These are phyloP conservation scores for Podospora conica DNA, from an alignment of 495 filamentous ascomycete species.

Conservation along the genomic window DNA sequence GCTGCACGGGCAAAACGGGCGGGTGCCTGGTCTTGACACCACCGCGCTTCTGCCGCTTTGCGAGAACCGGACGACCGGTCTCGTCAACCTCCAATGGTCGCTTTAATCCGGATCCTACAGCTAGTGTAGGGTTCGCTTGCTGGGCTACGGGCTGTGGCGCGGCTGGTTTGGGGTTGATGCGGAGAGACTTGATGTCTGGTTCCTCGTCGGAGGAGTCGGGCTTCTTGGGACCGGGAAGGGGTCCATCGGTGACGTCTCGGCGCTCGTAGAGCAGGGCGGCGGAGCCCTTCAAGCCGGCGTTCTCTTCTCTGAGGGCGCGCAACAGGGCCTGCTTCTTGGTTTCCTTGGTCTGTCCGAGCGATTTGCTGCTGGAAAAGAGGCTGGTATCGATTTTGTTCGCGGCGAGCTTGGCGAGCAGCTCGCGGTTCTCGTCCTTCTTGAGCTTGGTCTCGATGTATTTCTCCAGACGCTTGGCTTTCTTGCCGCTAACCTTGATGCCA, in stretches of 20 bases:
- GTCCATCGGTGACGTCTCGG: slow-evolving; percentile 14
- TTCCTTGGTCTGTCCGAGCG: slow-evolving; percentile 59
- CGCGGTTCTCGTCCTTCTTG: slow-evolving; percentile 86
- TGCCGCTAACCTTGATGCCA: slow-evolving; percentile 70
- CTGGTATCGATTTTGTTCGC: slow-evolving; percentile 74
- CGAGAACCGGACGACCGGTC: slow-evolving; percentile 71
- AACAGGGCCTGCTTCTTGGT: slow-evolving; percentile 61
- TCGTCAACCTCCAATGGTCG: slow-evolving; percentile 73
- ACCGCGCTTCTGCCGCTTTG: slow-evolving; percentile 56
- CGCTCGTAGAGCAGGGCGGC: slow-evolving; percentile 32
- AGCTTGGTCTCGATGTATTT: slow-evolving; percentile 98
- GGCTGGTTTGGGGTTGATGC: slow-evolving; percentile 2
- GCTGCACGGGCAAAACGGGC: slow-evolving; percentile 7
- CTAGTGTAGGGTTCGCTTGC: slow-evolving; percentile 15
- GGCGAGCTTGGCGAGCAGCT: slow-evolving; percentile 75
- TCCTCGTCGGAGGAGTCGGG: slow-evolving; percentile 28
- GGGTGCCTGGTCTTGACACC: slow-evolving; percentile 39
- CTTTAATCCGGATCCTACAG: slow-evolving; percentile 75
- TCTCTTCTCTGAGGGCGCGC: slow-evolving; percentile 51
- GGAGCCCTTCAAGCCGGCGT: slow-evolving; percentile 47
- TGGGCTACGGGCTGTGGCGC: neutral
- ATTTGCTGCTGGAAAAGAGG: slow-evolving; percentile 66
- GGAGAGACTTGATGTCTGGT: slow-evolving; percentile 18
- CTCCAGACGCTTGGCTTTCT: slow-evolving; percentile 91
- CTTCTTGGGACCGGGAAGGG: slow-evolving; percentile 13